Evolutionary conservation across 1,139 yeast genomes (phyloP).

Genomic region (Candida glucosophila): DNA sequence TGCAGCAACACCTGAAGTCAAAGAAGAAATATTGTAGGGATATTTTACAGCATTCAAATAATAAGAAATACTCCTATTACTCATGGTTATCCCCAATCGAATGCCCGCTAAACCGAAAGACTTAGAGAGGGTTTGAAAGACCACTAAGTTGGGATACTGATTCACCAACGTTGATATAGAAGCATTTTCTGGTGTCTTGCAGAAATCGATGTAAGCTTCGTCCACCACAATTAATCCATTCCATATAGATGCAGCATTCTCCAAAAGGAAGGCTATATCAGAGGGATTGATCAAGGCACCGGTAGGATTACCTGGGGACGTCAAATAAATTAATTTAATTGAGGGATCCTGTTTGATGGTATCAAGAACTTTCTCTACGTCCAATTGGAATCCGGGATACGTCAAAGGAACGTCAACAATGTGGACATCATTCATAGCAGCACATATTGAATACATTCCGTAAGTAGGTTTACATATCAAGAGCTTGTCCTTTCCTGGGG

Average conservation of each 20-base stretch:
- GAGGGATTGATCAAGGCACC: constrained; percentile 51
- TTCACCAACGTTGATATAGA: constrained; percentile 79
- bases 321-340: constrained; percentile 70
- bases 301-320: constrained; percentile 99
- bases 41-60: constrained; percentile 86
- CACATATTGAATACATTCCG: constrained; percentile 93
- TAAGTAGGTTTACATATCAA: constrained; percentile 92
- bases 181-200: constrained; percentile 27
- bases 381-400: constrained; percentile 57
- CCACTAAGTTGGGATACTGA: constrained; percentile 75
- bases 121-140: constrained; percentile 85
- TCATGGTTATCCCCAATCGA: constrained; percentile 74
- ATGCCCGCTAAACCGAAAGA: constrained; percentile 96
- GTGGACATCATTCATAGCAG: constrained; percentile 79
- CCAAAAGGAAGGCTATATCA: constrained; percentile 43
- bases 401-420: constrained; percentile 61
- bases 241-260: constrained; percentile 34
- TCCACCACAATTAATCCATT: constrained; percentile 82
- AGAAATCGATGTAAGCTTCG: constrained; percentile 91
- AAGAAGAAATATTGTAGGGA: constrained; percentile 85
- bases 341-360: constrained; percentile 45
- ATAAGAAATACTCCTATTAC: constrained; percentile 49
- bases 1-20: constrained; percentile 67
- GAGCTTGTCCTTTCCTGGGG: constrained; percentile 75
- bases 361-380: constrained; percentile 46